Percentiles rank a stretch among this genome's conserved stretches.
Evolutionary conservation across 176 grass and related monocot genomes (phyloP).

Genomic region (Melocanna baccifera): DNA sequence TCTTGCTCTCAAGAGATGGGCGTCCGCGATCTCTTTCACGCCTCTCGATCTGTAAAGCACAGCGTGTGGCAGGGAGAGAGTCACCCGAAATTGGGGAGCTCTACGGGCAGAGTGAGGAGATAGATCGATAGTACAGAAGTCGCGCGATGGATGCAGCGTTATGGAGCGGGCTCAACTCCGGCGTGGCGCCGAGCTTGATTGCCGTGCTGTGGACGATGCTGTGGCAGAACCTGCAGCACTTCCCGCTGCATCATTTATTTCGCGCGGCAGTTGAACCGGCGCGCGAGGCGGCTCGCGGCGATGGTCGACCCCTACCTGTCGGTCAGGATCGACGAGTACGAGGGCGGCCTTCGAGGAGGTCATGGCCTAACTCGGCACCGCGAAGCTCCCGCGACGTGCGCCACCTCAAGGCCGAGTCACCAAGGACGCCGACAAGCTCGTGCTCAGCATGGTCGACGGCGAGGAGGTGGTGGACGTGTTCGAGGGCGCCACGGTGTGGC

Average conservation of each 20-base stretch:
- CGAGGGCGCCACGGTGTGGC: slow-evolving; percentile 17
- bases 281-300: slow-evolving; percentile 33
- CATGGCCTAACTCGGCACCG: slow-evolving; percentile 38
- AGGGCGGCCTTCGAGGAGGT: slow-evolving; percentile 45
- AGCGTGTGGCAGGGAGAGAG: background rate
- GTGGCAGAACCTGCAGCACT: slow-evolving; percentile 44
- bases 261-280: slow-evolving; percentile 23
- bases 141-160: no score
- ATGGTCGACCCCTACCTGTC: slow-evolving; percentile 51
- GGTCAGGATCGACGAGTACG: slow-evolving; percentile 50
- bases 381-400: slow-evolving; percentile 18
- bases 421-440: background rate
- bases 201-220: no score
- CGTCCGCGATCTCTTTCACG: background rate
- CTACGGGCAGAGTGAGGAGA: background rate
- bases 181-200: no score
- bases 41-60: background rate
- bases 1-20: background rate
- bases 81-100: background rate
- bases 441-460: slow-evolving; percentile 29
- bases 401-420: slow-evolving; percentile 17
- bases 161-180: no score
- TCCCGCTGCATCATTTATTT: no score
- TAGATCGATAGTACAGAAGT: no score
- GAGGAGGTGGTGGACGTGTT: slow-evolving; percentile 37